phyloP scores from a whole-genome alignment of 1,284 basidiomycete species.

The Cryptococcus maquisensis region DNA sequence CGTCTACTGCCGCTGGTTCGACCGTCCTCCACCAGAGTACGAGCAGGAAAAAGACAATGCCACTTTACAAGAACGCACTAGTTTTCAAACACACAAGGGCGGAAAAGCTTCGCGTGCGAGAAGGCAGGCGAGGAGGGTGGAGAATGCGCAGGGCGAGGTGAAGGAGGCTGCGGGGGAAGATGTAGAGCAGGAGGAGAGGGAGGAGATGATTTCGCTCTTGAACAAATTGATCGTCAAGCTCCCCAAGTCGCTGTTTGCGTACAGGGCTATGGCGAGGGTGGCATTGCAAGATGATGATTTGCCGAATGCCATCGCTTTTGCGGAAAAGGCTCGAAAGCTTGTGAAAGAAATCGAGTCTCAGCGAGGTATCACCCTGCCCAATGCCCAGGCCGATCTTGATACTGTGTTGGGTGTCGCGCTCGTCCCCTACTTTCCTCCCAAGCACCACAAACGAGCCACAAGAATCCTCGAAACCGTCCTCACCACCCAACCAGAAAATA shows the following conservation, averaged over 20 bases:
- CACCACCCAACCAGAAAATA: constrained; percentile 59
- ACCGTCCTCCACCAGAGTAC: constrained; percentile 53
- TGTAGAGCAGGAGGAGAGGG: constrained; percentile 39
- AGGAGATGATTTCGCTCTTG: constrained; percentile 41
- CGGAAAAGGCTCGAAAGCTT: constrained; percentile 65
- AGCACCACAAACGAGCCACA: constrained; percentile 76
- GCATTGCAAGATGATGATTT: constrained; percentile 74
- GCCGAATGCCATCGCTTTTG: constrained; percentile 64
- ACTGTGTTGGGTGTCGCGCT: constrained; percentile 55
- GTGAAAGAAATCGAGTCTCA: constrained; percentile 59
- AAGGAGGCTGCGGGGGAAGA: constrained; percentile 35
- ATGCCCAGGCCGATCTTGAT: constrained; percentile 34
- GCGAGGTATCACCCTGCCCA: constrained; percentile 57
- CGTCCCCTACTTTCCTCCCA: constrained; percentile 82
- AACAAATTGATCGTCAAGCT: constrained; percentile 44
- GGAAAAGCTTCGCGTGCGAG: constrained; percentile 35
- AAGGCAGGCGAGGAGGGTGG: constrained; percentile 26
- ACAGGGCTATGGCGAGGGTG: constrained; percentile 67
- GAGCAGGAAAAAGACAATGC: constrained; percentile 49
- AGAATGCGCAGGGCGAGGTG: constrained; percentile 27
- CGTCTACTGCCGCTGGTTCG: constrained; percentile 65
- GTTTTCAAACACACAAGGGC: constrained; percentile 11
- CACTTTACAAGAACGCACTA: constrained; percentile 20
- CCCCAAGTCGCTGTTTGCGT: constrained; percentile 64
- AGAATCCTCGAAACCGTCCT: constrained; percentile 70